Evolutionary conservation across 2,329 filamentous ascomycete species (phyloP).

Genomic region (Pseudocercospora macadamiae): DNA sequence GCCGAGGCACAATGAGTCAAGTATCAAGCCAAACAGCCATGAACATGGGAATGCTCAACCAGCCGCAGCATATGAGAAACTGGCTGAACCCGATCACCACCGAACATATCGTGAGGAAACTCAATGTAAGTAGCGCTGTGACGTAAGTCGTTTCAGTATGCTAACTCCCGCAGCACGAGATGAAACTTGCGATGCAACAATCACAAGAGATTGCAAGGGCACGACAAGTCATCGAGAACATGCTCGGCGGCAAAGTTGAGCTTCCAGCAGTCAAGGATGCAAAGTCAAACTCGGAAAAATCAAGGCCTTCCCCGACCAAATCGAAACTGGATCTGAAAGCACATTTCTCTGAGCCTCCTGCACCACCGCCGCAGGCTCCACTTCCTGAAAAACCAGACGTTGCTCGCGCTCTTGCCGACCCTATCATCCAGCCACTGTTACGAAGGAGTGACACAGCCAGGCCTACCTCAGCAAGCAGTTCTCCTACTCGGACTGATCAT

Average conservation of each 20-base stretch:
- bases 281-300: conserved; percentile 51
- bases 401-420: conserved; percentile 50
- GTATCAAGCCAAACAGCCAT: conserved; percentile 54
- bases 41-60: conserved; percentile 62
- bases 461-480: conserved; percentile 58
- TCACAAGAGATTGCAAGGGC: conserved; percentile 82
- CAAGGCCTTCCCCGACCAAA: conserved; percentile 55
- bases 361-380: conserved; percentile 89
- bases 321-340: conserved; percentile 75
- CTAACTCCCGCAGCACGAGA: conserved; percentile 68
- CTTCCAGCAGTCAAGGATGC: conserved; percentile 45
- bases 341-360: conserved; percentile 89
- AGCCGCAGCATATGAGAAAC: conserved; percentile 76
- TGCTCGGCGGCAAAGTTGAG: conserved; percentile 71
- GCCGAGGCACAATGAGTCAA: conserved; percentile 61
- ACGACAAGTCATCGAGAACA: conserved; percentile 74
- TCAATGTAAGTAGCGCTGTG: conserved; percentile 64
- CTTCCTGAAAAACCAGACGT: conserved; percentile 90
- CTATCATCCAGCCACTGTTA: conserved; percentile 61
- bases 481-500: conserved; percentile 62
- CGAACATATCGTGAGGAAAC: conserved; percentile 88
- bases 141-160: conserved; percentile 9
- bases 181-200: conserved; percentile 86
- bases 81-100: conserved; percentile 89
- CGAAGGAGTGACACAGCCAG: conserved; percentile 78